These are phyloP conservation scores for Amanita pallidorosea DNA, from an alignment of 768 basidiomycete genomes.

Conservation along the genomic window DNA sequence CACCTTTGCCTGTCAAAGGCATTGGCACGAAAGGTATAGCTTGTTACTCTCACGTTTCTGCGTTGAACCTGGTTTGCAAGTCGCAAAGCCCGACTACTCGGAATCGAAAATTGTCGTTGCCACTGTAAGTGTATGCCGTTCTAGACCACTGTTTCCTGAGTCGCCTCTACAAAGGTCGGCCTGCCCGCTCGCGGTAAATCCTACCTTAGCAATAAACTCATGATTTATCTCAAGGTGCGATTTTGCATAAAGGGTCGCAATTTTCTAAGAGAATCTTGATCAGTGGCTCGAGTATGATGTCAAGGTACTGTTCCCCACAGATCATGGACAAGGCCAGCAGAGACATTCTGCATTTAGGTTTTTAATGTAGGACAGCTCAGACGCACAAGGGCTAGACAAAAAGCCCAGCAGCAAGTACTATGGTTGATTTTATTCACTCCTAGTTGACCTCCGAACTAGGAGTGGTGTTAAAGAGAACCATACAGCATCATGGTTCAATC, in stretches of 20 bases:
- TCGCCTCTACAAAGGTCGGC: constrained; percentile 58
- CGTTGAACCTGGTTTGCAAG: constrained; percentile 24
- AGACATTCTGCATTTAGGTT: constrained; percentile 40
- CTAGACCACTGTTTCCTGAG: neutral
- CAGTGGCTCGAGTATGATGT: constrained; percentile 99
- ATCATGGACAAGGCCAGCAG: neutral
- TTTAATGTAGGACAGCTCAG: constrained; percentile 97
- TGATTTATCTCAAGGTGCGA: constrained; percentile 85
- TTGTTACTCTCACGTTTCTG: neutral
- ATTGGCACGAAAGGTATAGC: constrained; percentile 77
- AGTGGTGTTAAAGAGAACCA: constrained; percentile 87
- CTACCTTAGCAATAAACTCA: constrained; percentile 95
- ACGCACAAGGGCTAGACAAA: constrained; percentile 73
- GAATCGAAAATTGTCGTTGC: constrained; percentile 98
- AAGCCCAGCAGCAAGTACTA: constrained; percentile 53
- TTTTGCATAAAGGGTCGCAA: neutral
- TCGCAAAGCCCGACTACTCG: constrained; percentile 95
- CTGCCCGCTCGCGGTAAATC: constrained; percentile 98
- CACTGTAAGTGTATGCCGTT: constrained; percentile 49
- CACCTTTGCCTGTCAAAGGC: constrained; percentile 76
- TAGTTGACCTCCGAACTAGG: constrained; percentile 21
- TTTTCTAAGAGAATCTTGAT: neutral
- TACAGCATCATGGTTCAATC: constrained; percentile 82
- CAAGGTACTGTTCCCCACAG: constrained; percentile 38
- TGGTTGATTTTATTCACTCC: neutral